phyloP scores from a whole-genome alignment of 1,284 basidiomycete genomes.

The Spongiforma sp. region DNA sequence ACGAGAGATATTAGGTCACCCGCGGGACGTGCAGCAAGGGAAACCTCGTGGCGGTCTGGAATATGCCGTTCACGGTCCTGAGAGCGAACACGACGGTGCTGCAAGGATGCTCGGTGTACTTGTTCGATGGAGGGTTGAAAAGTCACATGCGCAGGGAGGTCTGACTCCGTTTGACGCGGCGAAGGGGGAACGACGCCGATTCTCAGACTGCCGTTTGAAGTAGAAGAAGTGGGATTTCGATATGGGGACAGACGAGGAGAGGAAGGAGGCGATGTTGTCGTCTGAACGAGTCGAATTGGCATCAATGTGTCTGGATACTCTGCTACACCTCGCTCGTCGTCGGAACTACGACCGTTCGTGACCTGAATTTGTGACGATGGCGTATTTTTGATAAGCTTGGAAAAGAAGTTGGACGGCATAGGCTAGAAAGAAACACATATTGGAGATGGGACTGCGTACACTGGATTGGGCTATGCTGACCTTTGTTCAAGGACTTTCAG shows the following conservation, averaged over 20 bases:
- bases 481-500: neutral
- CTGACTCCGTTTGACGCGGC: constrained; percentile 24
- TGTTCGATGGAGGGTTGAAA: constrained; percentile 26
- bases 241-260: constrained; percentile 17
- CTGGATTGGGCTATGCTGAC: too few species aligned
- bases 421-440: too few species aligned
- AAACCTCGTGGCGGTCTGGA: constrained; percentile 37
- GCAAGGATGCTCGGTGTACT: constrained; percentile 19
- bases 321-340: constrained; percentile 5
- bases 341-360: neutral
- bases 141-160: constrained; percentile 12
- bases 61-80: constrained; percentile 35
- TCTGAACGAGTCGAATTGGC: constrained; percentile 26
- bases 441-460: too few species aligned
- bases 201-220: constrained; percentile 32
- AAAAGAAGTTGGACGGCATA: constrained; percentile 57
- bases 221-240: constrained; percentile 25
- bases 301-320: constrained; percentile 3
- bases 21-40: constrained; percentile 37
- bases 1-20: constrained; percentile 23
- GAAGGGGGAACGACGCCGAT: constrained; percentile 39
- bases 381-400: constrained; percentile 51
- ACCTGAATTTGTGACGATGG: constrained; percentile 12
- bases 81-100: constrained; percentile 37
- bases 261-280: constrained; percentile 33